phyloP scores from a whole-genome alignment of 805 yeast genomes.

The Yarrowia divulgata region DNA sequence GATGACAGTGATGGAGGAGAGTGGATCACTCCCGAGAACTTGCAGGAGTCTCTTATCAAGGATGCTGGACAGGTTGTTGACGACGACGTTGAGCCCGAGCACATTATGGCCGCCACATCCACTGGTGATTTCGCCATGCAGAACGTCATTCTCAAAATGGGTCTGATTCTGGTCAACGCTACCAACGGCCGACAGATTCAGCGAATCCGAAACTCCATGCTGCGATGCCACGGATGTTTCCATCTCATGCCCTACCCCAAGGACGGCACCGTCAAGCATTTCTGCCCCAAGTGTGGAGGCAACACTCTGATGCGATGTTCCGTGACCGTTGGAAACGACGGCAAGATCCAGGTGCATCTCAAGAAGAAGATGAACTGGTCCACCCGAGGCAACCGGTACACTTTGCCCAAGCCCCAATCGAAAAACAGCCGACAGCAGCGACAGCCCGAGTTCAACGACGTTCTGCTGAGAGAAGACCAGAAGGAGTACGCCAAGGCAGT shows the following conservation, averaged over 20 bases:
- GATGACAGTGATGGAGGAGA: constrained; percentile 82
- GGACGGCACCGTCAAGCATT: constrained; percentile 72
- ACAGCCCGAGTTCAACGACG: constrained; percentile 57
- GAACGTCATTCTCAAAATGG: constrained; percentile 90
- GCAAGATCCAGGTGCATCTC: constrained; percentile 84
- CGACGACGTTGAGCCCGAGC: constrained; percentile 49
- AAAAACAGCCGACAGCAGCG: constrained; percentile 66
- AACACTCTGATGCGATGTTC: constrained; percentile 88
- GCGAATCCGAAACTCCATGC: constrained; percentile 88
- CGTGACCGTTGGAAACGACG: constrained; percentile 81
- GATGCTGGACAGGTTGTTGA: constrained; percentile 70
- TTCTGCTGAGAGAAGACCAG: constrained; percentile 89
- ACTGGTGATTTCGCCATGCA: constrained; percentile 98
- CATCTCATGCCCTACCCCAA: constrained; percentile 77
- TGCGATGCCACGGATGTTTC: constrained; percentile 98
- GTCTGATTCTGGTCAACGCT: constrained; percentile 83
- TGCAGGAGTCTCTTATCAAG: constrained; percentile 70
- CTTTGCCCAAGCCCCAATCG: constrained; percentile 87
- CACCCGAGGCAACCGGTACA: constrained; percentile 81
- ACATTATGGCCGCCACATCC: constrained; percentile 78
- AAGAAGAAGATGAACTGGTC: constrained; percentile 95
- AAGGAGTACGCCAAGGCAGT: constrained; percentile 89
- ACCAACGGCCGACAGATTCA: constrained; percentile 84
- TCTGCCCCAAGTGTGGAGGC: constrained; percentile 96
- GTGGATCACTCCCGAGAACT: constrained; percentile 93